Evolutionary conservation across 495 filamentous ascomycete species (phyloP), one percentile per base, ranked within the genome.

Genomic region (Collariella sp.): DNA sequence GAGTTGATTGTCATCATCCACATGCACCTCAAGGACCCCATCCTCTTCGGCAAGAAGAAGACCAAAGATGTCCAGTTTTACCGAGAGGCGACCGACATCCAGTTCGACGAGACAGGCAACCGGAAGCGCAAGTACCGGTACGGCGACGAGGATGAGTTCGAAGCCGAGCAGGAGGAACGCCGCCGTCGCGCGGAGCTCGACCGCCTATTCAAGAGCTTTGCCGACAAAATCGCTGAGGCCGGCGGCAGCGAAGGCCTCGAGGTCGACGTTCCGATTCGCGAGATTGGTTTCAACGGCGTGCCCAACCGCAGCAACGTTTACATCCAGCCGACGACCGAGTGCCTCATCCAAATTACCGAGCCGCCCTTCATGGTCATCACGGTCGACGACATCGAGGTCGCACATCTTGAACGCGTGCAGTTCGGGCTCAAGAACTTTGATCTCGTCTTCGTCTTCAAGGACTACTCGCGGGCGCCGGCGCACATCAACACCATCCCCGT

Each of bases 371-470:
- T 91, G 71, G 91, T 95, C 22, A 78, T 99, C 59, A 95, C 91
- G 0, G 77, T 99, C 34, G 88, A 91, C 38, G 94, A 99, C 59
- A 90, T 99, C 55, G 94, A 99, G 65, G 81, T 95, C 62, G 94
- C 91, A 29, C 94, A 99, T 74, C 72, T 99, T 47, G 94, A 99
- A 69, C 84, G 93, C 71, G 91, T 98, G 15, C 90, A 94, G 78
- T 99, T 97, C 62, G 94, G 94, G 20, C 80, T 99, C 40, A 97
- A 97, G 78, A 99, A 99, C 66, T 99, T 99, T 68, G 94, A 99
- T 70, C 82, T 97, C 60, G 94, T 97, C 9, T 89, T 96, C 62
- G 88, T 97, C 24, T 96, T 93, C 78, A 96, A 96, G 61, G 94
- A 99, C 70, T 97, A 95, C 71, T 80, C 84, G 45, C 82, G 90